Percentiles rank a stretch among this genome's conserved stretches.
Evolutionary conservation across 352 stramenopile genomes (phyloP).

Genomic region (Pythium aphanidermatum): DNA sequence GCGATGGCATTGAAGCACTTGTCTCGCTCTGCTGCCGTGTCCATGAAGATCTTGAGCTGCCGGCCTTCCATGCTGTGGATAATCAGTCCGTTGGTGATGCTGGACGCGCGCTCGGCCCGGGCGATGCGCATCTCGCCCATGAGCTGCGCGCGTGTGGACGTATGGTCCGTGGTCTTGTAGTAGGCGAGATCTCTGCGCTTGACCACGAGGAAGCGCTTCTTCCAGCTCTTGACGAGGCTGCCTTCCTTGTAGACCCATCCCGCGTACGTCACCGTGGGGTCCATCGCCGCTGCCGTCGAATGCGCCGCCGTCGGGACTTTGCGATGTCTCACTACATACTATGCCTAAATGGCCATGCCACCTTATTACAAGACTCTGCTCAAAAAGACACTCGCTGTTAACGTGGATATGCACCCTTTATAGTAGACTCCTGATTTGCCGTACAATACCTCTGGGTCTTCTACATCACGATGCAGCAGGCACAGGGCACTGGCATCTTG

Average conservation of each 20-base stretch:
- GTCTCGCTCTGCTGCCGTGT: slow-evolving; percentile 61
- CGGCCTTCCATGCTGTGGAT: slow-evolving; percentile 58
- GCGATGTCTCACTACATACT: too few relatives aligned
- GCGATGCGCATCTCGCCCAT: slow-evolving; percentile 63
- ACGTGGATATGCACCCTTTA: background rate
- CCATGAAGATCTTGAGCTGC: slow-evolving; percentile 77
- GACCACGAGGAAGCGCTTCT: slow-evolving; percentile 80
- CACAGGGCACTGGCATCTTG: slow-evolving; percentile 33
- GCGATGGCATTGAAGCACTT: slow-evolving; percentile 66
- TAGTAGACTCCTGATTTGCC: slow-evolving; percentile 9
- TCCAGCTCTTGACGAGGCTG: slow-evolving; percentile 76
- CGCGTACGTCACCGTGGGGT: slow-evolving; percentile 51
- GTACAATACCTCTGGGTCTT: background rate
- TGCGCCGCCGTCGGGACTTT: too few relatives aligned
- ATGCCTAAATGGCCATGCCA: background rate
- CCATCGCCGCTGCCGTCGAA: background rate
- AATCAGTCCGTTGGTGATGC: slow-evolving; percentile 72
- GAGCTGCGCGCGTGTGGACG: slow-evolving; percentile 57
- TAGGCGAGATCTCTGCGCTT: slow-evolving; percentile 70
- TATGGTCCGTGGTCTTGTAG: slow-evolving; percentile 58
- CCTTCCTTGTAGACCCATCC: slow-evolving; percentile 79
- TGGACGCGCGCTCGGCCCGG: slow-evolving; percentile 48
- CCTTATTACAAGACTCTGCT: slow-evolving; percentile 3
- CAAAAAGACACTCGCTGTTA: background rate
- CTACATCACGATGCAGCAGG: slow-evolving; percentile 52